Percentiles rank a stretch among this genome's conserved stretches.
phyloP scores from a whole-genome alignment of 2,329 filamentous ascomycete genomes.

The Colletotrichum tofieldiae region DNA sequence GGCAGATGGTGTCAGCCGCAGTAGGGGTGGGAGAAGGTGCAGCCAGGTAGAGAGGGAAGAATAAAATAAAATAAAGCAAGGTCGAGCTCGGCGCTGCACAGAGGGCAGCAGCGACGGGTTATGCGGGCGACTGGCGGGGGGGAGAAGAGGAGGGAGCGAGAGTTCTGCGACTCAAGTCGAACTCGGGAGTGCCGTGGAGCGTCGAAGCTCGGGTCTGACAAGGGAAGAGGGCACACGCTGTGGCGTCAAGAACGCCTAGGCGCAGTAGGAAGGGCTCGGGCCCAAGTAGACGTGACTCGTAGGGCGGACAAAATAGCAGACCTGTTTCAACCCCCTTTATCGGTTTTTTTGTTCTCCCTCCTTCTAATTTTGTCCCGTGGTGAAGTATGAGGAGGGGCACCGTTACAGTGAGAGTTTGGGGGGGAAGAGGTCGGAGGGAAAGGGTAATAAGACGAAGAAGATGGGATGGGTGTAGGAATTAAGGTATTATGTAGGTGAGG shows the following conservation, averaged over 20 bases:
- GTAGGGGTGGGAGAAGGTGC: slow-evolving; percentile 5
- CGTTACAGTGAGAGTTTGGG: slow-evolving; percentile 21
- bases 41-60: slow-evolving; percentile 10
- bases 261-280: slow-evolving; percentile 41
- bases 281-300: slow-evolving; percentile 42
- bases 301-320: slow-evolving; percentile 46
- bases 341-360: background rate
- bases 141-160: background rate
- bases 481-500: slow-evolving; percentile 40
- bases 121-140: slow-evolving; percentile 32
- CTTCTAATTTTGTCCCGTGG: slow-evolving; percentile 29
- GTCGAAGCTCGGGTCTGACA: slow-evolving; percentile 34
- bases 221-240: slow-evolving; percentile 39
- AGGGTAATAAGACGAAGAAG: slow-evolving; percentile 33
- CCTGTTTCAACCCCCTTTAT: slow-evolving; percentile 42
- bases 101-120: slow-evolving; percentile 27
- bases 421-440: slow-evolving; percentile 25
- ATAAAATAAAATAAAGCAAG: background rate
- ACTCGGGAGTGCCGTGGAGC: slow-evolving; percentile 33
- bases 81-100: slow-evolving; percentile 14
- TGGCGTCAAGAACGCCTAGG: slow-evolving; percentile 46
- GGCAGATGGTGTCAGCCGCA: slow-evolving; percentile 36
- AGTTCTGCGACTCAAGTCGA: slow-evolving; percentile 37
- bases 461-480: slow-evolving; percentile 40
- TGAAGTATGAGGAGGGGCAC: slow-evolving; percentile 1